Conservation (phyloP, 805 yeast species). For the Kodamaea jinghongensis region DNA sequence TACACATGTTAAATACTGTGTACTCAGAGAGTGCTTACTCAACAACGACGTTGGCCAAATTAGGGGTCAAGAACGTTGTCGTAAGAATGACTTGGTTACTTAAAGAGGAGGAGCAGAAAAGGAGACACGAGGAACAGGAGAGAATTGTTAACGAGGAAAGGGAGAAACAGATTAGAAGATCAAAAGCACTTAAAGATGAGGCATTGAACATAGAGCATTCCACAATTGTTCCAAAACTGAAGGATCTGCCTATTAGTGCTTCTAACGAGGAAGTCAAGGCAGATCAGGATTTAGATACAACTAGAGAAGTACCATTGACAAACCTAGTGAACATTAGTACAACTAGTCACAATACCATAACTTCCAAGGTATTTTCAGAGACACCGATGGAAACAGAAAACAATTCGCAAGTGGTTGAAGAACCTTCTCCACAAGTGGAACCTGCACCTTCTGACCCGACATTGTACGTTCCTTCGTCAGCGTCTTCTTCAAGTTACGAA, state of each 20-base stretch:
- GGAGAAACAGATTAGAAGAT: constrained; percentile 14
- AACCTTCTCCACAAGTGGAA: too few species aligned
- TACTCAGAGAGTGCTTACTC: constrained; percentile 12
- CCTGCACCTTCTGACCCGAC: constrained; percentile 13
- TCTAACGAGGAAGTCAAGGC: too few species aligned
- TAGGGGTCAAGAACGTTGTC: constrained; percentile 23
- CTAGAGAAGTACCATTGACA: too few species aligned
- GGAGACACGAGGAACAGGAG: constrained; percentile 20
- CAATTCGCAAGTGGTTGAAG: background rate
- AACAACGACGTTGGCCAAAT: constrained; percentile 12
- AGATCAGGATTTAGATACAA: too few species aligned
- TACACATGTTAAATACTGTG: constrained; percentile 16
- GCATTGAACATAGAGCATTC: constrained; percentile 2
- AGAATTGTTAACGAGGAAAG: constrained; percentile 11
- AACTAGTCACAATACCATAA: too few species aligned
- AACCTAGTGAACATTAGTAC: too few species aligned
- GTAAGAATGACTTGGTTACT: constrained; percentile 21
- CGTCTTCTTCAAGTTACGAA: constrained; percentile 25
- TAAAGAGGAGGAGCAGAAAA: constrained; percentile 11
- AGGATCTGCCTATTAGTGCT: too few species aligned
- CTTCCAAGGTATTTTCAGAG: too few species aligned
- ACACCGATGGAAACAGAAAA: background rate
- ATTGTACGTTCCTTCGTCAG: constrained; percentile 18
- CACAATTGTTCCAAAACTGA: too few species aligned
- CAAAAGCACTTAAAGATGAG: constrained; percentile 2